Evolutionary conservation across 768 basidiomycete species (phyloP).

Genomic region (Porphyrellus cyaneotinctus): DNA sequence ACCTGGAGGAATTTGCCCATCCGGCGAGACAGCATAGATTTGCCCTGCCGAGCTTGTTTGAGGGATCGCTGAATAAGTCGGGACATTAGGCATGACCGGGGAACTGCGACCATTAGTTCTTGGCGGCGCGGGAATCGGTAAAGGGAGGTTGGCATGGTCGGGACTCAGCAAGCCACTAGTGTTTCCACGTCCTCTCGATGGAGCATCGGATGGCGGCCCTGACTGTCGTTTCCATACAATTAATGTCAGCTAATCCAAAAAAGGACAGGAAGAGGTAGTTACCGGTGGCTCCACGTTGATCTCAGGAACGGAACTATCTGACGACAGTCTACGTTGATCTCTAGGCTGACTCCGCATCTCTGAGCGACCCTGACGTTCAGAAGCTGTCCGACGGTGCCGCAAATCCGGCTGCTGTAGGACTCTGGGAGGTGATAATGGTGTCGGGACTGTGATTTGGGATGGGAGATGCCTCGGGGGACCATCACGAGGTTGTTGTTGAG

Average conservation of each 20-base stretch:
- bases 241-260: constrained; percentile 15
- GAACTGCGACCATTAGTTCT: constrained; percentile 10
- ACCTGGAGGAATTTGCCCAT: constrained; percentile 12
- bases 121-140: constrained; percentile 23
- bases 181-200: constrained; percentile 23
- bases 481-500: constrained; percentile 14
- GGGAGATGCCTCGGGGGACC: constrained; percentile 18
- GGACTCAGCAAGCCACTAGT: constrained; percentile 26
- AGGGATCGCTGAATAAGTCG: constrained; percentile 10
- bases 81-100: constrained; percentile 14
- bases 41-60: constrained; percentile 11
- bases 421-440: constrained; percentile 26
- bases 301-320: constrained; percentile 34
- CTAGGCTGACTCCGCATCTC: constrained; percentile 14
- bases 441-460: constrained; percentile 20
- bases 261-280: constrained; percentile 9
- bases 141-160: constrained; percentile 28
- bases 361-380: constrained; percentile 26
- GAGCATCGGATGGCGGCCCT: constrained; percentile 31
- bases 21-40: constrained; percentile 7
- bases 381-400: constrained; percentile 18
- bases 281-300: constrained; percentile 32
- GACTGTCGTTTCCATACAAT: constrained; percentile 20
- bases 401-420: constrained; percentile 9
- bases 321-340: constrained; percentile 27